Base-by-base conservation (phyloP, 139 green algal genomes). In the Marvania coccoides region DNA sequence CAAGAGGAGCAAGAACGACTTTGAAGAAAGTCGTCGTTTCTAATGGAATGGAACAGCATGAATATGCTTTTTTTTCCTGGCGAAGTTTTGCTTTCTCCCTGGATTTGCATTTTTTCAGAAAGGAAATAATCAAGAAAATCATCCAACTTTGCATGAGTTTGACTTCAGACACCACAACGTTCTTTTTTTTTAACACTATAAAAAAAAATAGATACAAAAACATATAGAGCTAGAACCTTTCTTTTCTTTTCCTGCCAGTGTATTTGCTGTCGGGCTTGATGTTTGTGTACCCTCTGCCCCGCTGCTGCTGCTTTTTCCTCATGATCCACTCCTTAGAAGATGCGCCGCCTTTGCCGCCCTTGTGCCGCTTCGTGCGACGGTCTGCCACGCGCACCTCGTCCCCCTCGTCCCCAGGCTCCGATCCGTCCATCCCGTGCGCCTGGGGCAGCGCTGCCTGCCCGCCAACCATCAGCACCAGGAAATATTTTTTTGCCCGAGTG, bases 401-500 rank as follows among this genome's bases (percentile, higher is more conserved):
- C 6, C 24, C 64, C 10, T 76, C 68, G 23, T 74, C 70, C 6
- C 74, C 65, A 13, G 54, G 61, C 23, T 61, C 70, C 26, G 39
- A 51, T 12, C 76, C 80, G 62, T 87, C 69, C 55, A 84, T 45
- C n/a, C 76, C 86, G 54, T 73, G 64, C 6, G 73, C 76, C 72
- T 72, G 36, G 4, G 81, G 83, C 55, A 86, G 33, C 63, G 47
- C 28, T 0, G 61, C 55, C 30, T 71, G 35, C 56, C 76, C 46
- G 53, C 90, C 74, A 19, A 95, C 89, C 86, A 96, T 96, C 28
- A 99, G 80, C 55, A 94, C 85, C 57, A 99, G 71, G 62, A 94
- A 99, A 74, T 96, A 95, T 76, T 99, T 99, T 56, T 97, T 98
- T 34, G 94, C 94, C 6, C 85, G 78, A 1, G 94, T 96, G 36